Base-by-base conservation (phyloP, 257 asterid species). In the Solanum sitiens region DNA sequence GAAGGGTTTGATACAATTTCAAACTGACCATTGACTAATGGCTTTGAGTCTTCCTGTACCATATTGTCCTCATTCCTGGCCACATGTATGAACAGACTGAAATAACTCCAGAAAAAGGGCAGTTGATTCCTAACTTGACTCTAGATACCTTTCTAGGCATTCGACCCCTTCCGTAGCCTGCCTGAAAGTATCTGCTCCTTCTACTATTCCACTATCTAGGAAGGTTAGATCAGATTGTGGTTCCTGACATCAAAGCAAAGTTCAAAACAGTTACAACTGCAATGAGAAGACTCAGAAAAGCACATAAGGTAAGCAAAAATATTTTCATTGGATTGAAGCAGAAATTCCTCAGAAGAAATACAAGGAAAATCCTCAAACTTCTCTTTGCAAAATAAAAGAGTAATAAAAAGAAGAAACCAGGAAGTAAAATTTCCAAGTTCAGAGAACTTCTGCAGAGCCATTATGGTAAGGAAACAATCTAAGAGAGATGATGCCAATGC, bases 171-270 rank as follows among this genome's bases (percentile, higher is more conserved):
- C 95, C 86, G 63, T 87, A 61, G 90, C 67, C 87, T 87, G 92
- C 30, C 93, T 88, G 84, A 93, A 90, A 82, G 91, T 88, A 84
- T 88, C 91, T 88, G 93, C 76, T 90, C 91, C 91, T 91, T 92
- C 97, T 89, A 79, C 92, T 84, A 89, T 87, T 70, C 88, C 95
- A 88, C 88, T 94, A 87, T 93, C 98, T 90, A 89, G 96, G 90
- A 86, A 87, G 83, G 79, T 87, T 42, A 86, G 67, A 84, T 90
- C 94, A 86, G 91, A 63, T 87, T 80, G 91, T 35, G 88, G 70
- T 86, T 94, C 98, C 98, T 94, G 89, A 23, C 37, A 72, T 75
- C 87, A 88, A 90, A 72, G 84, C 44, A 33, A 82, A 59, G 70
- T 30, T 30, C 63, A 53, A 70, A 50, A 75, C 71, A 47, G 68